Conservation (phyloP, 768 basidiomycete species). For the Boletus pseudopeckii region DNA sequence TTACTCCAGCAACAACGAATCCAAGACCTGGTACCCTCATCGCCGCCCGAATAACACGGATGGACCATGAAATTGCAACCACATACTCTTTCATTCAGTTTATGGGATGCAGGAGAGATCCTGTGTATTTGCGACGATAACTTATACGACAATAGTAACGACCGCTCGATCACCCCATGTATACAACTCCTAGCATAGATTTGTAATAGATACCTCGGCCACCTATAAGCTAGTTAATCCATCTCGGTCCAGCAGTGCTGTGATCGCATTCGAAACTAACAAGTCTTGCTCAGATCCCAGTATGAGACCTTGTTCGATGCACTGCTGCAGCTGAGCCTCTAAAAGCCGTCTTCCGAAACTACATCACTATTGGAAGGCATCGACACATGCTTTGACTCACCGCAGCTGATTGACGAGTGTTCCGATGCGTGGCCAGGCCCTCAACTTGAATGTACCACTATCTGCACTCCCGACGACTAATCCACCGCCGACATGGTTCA, state of each 20-base stretch:
- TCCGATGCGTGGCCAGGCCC: conserved; percentile 87
- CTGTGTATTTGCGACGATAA: conserved; percentile 12
- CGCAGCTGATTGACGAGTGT: conserved; percentile 83
- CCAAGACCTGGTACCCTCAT: background rate
- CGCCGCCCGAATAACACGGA: background rate
- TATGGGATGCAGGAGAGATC: background rate
- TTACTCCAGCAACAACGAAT: conserved; percentile 15
- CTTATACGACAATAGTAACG: conserved; percentile 4
- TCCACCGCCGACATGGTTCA: conserved; percentile 81
- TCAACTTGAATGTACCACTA: conserved; percentile 51
- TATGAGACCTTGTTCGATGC: conserved; percentile 60
- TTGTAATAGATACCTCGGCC: conserved; percentile 7
- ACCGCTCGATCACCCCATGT: background rate
- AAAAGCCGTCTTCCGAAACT: conserved; percentile 53
- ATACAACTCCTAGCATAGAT: conserved; percentile 10
- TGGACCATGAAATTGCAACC: background rate
- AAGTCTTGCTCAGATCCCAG: conserved; percentile 47
- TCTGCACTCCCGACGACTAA: conserved; percentile 58
- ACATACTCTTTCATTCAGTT: background rate
- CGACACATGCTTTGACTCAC: conserved; percentile 36
- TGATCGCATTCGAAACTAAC: conserved; percentile 49
- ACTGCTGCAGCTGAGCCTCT: conserved; percentile 60
- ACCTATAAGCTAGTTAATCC: conserved; percentile 23
- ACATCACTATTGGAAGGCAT: background rate
- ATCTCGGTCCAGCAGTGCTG: conserved; percentile 37